Percentiles rank a stretch among this genome's conserved stretches.
Conservation (phyloP, 768 basidiomycete species). For the Suillus occidentalis region DNA sequence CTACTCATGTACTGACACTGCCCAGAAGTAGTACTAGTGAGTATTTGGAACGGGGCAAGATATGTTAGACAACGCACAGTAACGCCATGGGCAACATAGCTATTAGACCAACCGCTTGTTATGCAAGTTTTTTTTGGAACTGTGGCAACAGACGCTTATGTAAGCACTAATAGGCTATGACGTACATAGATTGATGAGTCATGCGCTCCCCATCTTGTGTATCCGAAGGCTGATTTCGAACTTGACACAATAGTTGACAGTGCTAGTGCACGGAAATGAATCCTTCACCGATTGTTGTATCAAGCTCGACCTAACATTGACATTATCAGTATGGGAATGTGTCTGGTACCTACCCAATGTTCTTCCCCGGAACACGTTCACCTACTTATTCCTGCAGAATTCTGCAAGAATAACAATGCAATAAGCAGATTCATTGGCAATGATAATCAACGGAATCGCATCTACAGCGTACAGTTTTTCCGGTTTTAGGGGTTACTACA, state of each 20-base stretch:
- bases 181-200: too few relatives aligned
- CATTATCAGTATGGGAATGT: not conserved
- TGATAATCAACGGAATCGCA: not conserved
- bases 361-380: not conserved
- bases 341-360: not conserved
- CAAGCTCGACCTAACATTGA: not conserved
- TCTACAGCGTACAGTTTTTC: constrained; percentile 3
- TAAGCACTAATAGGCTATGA: too few relatives aligned
- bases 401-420: not conserved
- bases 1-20: too few relatives aligned
- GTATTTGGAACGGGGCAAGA: too few relatives aligned
- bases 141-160: too few relatives aligned
- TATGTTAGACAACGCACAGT: too few relatives aligned
- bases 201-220: too few relatives aligned
- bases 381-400: not conserved
- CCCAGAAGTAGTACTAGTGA: too few relatives aligned
- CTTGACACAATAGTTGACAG: not conserved
- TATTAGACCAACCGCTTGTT: too few relatives aligned
- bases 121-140: too few relatives aligned
- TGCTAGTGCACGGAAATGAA: not conserved
- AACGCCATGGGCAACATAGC: too few relatives aligned
- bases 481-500: constrained; percentile 1
- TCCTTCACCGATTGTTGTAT: not conserved
- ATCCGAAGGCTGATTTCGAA: not conserved
- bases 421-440: constrained; percentile 1